Conservation (phyloP, 345 rosid species). For the Anacardium occidentale region DNA sequence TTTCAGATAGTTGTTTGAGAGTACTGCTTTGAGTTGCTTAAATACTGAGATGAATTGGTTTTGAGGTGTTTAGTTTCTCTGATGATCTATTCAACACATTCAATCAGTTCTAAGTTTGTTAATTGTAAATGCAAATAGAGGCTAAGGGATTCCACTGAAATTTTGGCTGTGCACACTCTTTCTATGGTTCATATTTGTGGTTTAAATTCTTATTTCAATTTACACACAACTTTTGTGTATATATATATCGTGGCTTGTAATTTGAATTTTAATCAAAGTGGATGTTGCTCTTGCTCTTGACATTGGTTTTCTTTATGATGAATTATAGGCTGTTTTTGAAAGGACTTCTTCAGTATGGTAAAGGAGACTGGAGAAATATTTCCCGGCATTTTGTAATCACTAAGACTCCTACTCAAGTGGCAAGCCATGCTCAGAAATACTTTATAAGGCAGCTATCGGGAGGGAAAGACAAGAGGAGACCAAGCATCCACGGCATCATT, state of each 20-base stretch:
- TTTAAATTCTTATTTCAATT: too few species aligned
- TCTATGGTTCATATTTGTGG: not conserved
- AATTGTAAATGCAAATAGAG: not conserved
- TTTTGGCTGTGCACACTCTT: not conserved
- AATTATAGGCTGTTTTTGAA: constrained; percentile 63
- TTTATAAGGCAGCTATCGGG: constrained; percentile 84
- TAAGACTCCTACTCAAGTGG: constrained; percentile 96
- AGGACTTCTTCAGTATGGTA: constrained; percentile 85
- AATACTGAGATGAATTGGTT: not conserved
- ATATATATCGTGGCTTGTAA: not conserved
- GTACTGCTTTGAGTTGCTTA: not conserved
- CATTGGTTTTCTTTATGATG: constrained; percentile 20
- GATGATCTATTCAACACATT: not conserved
- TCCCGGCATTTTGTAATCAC: constrained; percentile 78
- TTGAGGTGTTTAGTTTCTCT: constrained; percentile 1
- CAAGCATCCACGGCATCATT: constrained; percentile 93
- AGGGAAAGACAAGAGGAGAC: constrained; percentile 81
- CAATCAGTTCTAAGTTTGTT: not conserved
- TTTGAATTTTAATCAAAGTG: not conserved
- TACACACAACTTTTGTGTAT: too few species aligned
- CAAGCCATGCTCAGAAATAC: constrained; percentile 98
- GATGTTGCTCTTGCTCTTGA: constrained; percentile 8
- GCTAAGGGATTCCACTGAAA: not conserved
- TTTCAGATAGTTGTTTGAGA: too few species aligned
- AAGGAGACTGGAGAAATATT: constrained; percentile 98